phyloP scores from a whole-genome alignment of 169 alveolate genomes.

The Cryptosporidium muris region DNA sequence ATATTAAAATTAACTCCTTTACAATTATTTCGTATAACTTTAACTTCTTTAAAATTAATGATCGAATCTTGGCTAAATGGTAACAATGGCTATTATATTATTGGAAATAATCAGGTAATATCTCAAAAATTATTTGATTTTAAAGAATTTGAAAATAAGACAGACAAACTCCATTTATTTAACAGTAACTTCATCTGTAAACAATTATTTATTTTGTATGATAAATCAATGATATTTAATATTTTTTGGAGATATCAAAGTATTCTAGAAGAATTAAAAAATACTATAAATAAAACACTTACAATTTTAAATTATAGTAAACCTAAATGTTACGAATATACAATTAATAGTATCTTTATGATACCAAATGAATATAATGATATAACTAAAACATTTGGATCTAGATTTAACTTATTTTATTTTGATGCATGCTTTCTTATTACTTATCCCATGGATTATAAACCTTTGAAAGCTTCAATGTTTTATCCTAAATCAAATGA shows the following conservation, averaged over 20 bases:
- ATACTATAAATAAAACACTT: slow-evolving; percentile 20
- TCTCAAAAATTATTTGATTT: background rate
- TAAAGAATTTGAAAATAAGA: slow-evolving; percentile 24
- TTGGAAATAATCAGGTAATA: slow-evolving; percentile 7
- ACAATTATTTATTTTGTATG: slow-evolving; percentile 21
- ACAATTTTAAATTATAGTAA: slow-evolving; percentile 14
- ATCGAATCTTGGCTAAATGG: slow-evolving; percentile 18
- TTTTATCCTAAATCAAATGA: background rate
- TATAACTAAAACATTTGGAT: background rate
- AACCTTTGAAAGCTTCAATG: background rate
- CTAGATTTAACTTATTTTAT: slow-evolving; percentile 16
- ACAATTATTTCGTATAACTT: slow-evolving; percentile 20
- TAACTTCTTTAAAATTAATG: slow-evolving; percentile 12
- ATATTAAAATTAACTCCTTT: slow-evolving; percentile 2
- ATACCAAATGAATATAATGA: background rate
- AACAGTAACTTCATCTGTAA: slow-evolving; percentile 44
- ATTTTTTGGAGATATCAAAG: slow-evolving; percentile 68
- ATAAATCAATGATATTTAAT: slow-evolving; percentile 8
- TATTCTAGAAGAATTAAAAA: slow-evolving; percentile 13
- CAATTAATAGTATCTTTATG: slow-evolving; percentile 12
- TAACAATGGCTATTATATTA: slow-evolving; percentile 12
- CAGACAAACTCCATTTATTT: slow-evolving; percentile 23
- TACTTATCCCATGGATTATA: slow-evolving; percentile 2
- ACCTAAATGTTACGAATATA: background rate
- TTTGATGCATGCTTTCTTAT: slow-evolving; percentile 44